Base-by-base conservation (phyloP, 768 basidiomycete genomes). In the Cubamyces lactineus region DNA sequence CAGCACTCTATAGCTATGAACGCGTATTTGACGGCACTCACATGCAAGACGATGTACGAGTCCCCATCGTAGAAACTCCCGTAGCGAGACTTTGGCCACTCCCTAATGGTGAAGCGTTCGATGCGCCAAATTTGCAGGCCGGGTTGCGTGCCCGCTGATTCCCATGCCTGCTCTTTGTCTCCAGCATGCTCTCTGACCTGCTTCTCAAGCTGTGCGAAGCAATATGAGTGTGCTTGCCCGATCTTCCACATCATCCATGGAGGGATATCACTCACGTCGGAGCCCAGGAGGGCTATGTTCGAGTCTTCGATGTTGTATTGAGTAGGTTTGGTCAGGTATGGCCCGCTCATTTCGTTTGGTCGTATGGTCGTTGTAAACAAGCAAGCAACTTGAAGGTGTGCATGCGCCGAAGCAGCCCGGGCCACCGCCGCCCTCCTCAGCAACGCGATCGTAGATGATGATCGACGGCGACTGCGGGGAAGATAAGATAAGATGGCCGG, bases 21-120 rank as follows among this genome's bases (percentile, higher is more conserved):
- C n/a, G n/a, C 28, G 7, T 4, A 21, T 1, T 28, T 1, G 11
- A 34, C 9, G 34, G 7, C 13, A 71, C 81, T 65, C 64, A 85
- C 86, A 69, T 86, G 77, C 30, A 87, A 73, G n/a, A 87, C 74
- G 57, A 88, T 83, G 66, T 87, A 88, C 1, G 84, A 85, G 71
- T 88, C 85, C 1, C 85, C 87, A 64, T 82, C 79, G 66, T 86
- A 88, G 73, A 88, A 87, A 8, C 75, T 75, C 8, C 86, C 85
- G 47, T 76, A 72, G 16, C 77, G 72, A 21, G 82, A 76, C 66
- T 79, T 73, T 2, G 84, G 82, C 84, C 84, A 86, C 21, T 78
- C 75, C 26, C 82, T 78, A 41, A 86, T 77, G 34, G 72, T 70
- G 67, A 86, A 87, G 49, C 84, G 76, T 67, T 87, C 84, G 51